A percentile compares a stretch with the other conserved stretches of the same genome.
These are phyloP conservation scores for Colletotrichum neosansevieriae DNA, from an alignment of 2,329 filamentous ascomycete genomes.

Conservation along the genomic window DNA sequence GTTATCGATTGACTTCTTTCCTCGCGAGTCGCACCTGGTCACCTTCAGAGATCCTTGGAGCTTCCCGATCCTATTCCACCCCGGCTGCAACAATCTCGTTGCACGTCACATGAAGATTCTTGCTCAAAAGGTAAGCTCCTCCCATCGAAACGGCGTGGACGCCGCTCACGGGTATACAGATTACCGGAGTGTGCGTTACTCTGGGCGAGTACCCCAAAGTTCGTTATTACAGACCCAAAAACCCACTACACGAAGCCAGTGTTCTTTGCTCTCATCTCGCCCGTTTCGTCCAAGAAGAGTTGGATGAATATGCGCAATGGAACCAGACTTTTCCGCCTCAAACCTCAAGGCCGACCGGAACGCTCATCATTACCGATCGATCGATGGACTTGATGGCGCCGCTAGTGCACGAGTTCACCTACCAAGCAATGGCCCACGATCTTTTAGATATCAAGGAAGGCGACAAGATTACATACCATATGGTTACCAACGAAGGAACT, in stretches of 20 bases:
- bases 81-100: conserved; percentile 86
- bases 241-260: conserved; percentile 84
- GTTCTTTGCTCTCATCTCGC: conserved; percentile 91
- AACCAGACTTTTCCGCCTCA: conserved; percentile 87
- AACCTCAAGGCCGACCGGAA: conserved; percentile 81
- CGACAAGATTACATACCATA: conserved; percentile 89
- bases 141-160: neutral
- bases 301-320: conserved; percentile 89
- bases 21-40: conserved; percentile 89
- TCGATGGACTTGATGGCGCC: conserved; percentile 93
- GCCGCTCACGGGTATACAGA: conserved; percentile 59
- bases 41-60: conserved; percentile 97
- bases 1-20: conserved; percentile 88
- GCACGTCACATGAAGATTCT: conserved; percentile 84
- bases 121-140: conserved; percentile 81
- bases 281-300: conserved; percentile 89
- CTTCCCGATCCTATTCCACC: conserved; percentile 93
- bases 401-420: conserved; percentile 94
- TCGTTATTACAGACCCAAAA: conserved; percentile 85
- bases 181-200: conserved; percentile 88
- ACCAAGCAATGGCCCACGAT: conserved; percentile 98
- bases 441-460: conserved; percentile 88
- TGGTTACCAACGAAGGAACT: conserved; percentile 80
- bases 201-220: conserved; percentile 95
- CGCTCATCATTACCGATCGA: conserved; percentile 88